A percentile compares a stretch with the other conserved stretches of the same genome.
These are phyloP conservation scores for Usnea hakonensis DNA, from an alignment of 495 filamentous ascomycete genomes.

Conservation along the genomic window DNA sequence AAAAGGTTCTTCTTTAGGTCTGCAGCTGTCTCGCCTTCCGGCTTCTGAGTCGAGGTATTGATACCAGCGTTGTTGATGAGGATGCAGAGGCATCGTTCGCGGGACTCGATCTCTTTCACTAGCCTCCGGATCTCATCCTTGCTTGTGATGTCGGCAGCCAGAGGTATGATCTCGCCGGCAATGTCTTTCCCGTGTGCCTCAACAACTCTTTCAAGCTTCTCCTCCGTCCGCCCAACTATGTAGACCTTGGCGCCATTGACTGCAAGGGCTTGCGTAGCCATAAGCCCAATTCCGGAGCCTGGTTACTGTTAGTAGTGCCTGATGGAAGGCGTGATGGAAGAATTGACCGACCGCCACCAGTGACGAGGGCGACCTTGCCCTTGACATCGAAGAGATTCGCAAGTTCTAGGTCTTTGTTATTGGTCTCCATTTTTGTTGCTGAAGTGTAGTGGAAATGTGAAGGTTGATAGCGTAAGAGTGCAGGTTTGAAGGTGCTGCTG, in stretches of 20 bases:
- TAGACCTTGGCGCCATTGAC: slow-evolving; percentile 55
- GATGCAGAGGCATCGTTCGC: slow-evolving; percentile 42
- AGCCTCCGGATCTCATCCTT: slow-evolving; percentile 41
- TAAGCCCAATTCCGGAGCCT: slow-evolving; percentile 45
- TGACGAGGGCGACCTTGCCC: slow-evolving; percentile 48
- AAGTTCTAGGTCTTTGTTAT: slow-evolving; percentile 45
- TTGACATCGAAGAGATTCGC: slow-evolving; percentile 49
- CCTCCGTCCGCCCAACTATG: slow-evolving; percentile 49
- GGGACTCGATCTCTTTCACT: slow-evolving; percentile 36
- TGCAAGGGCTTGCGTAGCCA: slow-evolving; percentile 50
- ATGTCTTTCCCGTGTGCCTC: slow-evolving; percentile 39
- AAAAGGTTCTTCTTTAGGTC: slow-evolving; percentile 52
- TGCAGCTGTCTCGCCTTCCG: slow-evolving; percentile 33
- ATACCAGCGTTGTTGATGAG: slow-evolving; percentile 54
- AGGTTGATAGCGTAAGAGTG: background rate
- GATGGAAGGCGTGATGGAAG: no score
- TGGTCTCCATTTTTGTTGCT: slow-evolving; percentile 26
- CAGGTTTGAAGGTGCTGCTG: background rate
- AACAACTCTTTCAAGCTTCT: slow-evolving; percentile 48
- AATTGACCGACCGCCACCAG: slow-evolving; percentile 34
- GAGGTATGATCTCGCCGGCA: slow-evolving; percentile 49
- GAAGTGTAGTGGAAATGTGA: background rate
- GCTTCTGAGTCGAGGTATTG: slow-evolving; percentile 25
- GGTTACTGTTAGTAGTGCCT: background rate
- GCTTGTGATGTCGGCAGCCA: slow-evolving; percentile 42